These are phyloP conservation scores for Selaginella moellendorffii DNA, from an alignment of 75 land plant species.

Conservation along the genomic window DNA sequence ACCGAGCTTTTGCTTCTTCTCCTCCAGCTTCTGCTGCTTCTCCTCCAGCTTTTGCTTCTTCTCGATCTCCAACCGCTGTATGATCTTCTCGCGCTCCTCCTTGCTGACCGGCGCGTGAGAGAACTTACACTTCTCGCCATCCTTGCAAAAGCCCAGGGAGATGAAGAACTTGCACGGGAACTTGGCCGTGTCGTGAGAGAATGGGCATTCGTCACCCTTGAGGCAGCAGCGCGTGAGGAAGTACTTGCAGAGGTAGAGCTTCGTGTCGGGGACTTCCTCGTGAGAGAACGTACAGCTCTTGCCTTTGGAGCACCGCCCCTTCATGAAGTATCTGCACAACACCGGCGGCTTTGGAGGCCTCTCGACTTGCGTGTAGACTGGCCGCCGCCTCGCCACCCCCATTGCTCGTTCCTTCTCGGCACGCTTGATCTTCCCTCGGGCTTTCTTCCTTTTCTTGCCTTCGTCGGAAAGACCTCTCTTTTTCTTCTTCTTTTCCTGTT, in stretches of 20 bases:
- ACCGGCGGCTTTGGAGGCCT: conserved; percentile 6
- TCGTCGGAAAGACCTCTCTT: background rate
- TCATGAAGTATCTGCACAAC: conserved; percentile 27
- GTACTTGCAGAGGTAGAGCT: conserved; percentile 34
- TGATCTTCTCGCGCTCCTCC: conserved; percentile 4
- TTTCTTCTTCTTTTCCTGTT: background rate
- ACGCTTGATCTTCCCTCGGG: background rate
- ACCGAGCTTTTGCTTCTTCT: too few species aligned
- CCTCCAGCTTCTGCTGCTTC: background rate
- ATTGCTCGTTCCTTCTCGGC: background rate
- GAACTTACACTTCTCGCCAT: conserved; percentile 40
- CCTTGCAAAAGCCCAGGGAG: conserved; percentile 24
- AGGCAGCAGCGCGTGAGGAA: conserved; percentile 32
- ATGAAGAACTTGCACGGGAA: conserved; percentile 34
- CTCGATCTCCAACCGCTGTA: background rate
- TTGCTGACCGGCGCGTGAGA: conserved; percentile 24
- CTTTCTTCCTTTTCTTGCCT: background rate
- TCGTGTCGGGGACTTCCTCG: conserved; percentile 37
- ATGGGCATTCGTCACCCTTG: conserved; percentile 62
- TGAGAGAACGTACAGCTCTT: conserved; percentile 39
- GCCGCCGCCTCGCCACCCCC: background rate
- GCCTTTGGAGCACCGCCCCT: conserved; percentile 40
- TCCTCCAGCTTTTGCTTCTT: background rate
- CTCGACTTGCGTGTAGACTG: background rate
- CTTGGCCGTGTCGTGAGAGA: conserved; percentile 43